Evolutionary conservation across 2,329 filamentous ascomycete species (phyloP).

Genomic region (Claviceps fusiformis): DNA sequence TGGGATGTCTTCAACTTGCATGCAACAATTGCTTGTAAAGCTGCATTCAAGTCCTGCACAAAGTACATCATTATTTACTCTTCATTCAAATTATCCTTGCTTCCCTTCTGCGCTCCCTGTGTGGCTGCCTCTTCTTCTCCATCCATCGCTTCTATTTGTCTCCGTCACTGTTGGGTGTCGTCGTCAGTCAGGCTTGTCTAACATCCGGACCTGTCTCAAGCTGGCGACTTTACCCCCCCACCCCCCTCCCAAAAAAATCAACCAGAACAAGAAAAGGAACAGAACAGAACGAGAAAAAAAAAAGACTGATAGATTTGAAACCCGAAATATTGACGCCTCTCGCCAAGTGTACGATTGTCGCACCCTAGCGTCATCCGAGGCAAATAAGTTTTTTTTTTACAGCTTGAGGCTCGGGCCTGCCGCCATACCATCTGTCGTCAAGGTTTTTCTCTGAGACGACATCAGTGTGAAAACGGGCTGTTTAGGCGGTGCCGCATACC

Average conservation of each 20-base stretch:
- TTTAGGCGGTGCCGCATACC: conserved; percentile 5
- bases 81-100: not conserved
- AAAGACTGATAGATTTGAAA: not conserved
- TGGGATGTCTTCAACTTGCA: conserved; percentile 6
- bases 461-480: conserved; percentile 2
- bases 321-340: not conserved
- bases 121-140: not conserved
- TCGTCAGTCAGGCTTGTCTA: not conserved
- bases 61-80: not conserved
- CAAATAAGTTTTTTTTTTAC: not conserved
- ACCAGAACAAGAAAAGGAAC: not conserved
- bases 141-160: not conserved
- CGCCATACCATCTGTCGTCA: not conserved
- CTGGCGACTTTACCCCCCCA: too few species aligned
- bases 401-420: not conserved
- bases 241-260: too few species aligned
- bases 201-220: not conserved
- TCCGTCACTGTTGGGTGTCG: not conserved
- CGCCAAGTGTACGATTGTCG: not conserved
- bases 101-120: not conserved
- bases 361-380: not conserved
- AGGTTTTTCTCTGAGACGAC: not conserved
- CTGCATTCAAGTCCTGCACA: too few species aligned
- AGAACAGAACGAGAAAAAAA: not conserved
- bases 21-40: not conserved